Percentiles rank a stretch among this genome's conserved stretches.
These are phyloP conservation scores for Malassezia restricta DNA, from an alignment of 1,284 basidiomycete genomes.

Conservation along the genomic window DNA sequence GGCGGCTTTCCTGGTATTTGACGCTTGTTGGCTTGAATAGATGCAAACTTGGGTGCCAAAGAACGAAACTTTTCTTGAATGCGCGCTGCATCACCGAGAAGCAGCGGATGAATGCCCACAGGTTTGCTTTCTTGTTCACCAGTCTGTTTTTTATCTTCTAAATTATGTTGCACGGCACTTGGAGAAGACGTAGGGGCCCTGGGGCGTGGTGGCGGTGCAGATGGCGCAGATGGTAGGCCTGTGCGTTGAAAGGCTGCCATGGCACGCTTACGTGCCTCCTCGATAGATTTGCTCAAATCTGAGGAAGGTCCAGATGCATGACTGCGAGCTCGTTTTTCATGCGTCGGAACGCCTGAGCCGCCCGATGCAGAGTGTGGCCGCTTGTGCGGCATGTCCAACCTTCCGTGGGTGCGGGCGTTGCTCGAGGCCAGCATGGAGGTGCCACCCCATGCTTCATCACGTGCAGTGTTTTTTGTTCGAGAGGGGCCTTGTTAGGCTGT, in stretches of 20 bases:
- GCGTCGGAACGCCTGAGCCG: not conserved
- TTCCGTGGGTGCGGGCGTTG: no score
- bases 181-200: not conserved
- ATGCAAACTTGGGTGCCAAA: slow-evolving; percentile 12
- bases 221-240: slow-evolving; percentile 1
- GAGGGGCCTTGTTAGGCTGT: not conserved
- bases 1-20: not conserved
- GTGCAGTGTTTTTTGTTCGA: not conserved
- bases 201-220: not conserved
- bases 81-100: slow-evolving; percentile 16
- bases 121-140: slow-evolving; percentile 6
- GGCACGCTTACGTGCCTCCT: slow-evolving; percentile 14
- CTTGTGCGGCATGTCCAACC: slow-evolving; percentile 11
- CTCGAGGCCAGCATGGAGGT: no score
- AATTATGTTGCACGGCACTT: not conserved
- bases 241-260: slow-evolving; percentile 10
- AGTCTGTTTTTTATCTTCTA: not conserved
- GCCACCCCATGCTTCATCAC: not conserved
- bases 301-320: not conserved
- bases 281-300: slow-evolving; percentile 9
- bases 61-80: slow-evolving; percentile 14
- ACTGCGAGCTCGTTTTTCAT: not conserved
- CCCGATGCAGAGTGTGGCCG: not conserved
- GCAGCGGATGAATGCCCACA: slow-evolving; percentile 32
- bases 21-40: slow-evolving; percentile 12